Percentiles rank a stretch among this genome's conserved stretches.
These are phyloP conservation scores for Phytophthora hybrid DNA, from an alignment of 352 stramenopile genomes.

Conservation along the genomic window DNA sequence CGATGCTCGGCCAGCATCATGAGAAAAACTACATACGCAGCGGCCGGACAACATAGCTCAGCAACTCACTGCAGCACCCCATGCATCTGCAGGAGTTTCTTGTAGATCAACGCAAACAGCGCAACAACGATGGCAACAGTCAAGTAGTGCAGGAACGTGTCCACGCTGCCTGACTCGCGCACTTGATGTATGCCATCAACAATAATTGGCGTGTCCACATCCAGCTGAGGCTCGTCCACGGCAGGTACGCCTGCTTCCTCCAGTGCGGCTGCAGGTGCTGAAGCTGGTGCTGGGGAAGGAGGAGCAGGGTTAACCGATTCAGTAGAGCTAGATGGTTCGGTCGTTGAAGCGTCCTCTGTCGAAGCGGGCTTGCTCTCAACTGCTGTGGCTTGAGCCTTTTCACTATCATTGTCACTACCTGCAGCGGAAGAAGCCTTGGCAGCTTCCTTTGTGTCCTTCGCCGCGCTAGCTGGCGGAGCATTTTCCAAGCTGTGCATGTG, in stretches of 20 bases:
- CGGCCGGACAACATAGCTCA: neutral
- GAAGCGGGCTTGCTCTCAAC: constrained; percentile 13
- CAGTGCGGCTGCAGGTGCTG: neutral
- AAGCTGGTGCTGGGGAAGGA: constrained; percentile 1
- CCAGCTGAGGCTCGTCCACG: constrained; percentile 18
- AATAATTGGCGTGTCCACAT: constrained; percentile 22
- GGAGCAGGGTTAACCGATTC: neutral
- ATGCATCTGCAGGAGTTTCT: constrained; percentile 82
- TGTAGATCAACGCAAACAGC: constrained; percentile 81
- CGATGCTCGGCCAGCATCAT: neutral
- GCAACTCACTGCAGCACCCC: constrained; percentile 57
- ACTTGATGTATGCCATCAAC: constrained; percentile 29
- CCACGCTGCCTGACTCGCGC: constrained; percentile 53
- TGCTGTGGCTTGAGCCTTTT: constrained; percentile 1
- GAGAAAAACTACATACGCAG: no score
- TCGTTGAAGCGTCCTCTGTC: constrained; percentile 10
- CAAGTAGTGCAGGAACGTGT: constrained; percentile 77
- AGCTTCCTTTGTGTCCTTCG: constrained; percentile 27
- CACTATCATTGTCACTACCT: constrained; percentile 3
- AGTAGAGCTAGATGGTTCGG: constrained; percentile 13
- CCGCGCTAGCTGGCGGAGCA: constrained; percentile 6
- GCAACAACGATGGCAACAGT: constrained; percentile 70
- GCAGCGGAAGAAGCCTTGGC: neutral
- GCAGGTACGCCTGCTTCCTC: constrained; percentile 9
- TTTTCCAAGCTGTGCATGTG: constrained; percentile 81